Base-by-base conservation (phyloP, 176 grass and related monocot species). In the Aegilops bicornis region DNA sequence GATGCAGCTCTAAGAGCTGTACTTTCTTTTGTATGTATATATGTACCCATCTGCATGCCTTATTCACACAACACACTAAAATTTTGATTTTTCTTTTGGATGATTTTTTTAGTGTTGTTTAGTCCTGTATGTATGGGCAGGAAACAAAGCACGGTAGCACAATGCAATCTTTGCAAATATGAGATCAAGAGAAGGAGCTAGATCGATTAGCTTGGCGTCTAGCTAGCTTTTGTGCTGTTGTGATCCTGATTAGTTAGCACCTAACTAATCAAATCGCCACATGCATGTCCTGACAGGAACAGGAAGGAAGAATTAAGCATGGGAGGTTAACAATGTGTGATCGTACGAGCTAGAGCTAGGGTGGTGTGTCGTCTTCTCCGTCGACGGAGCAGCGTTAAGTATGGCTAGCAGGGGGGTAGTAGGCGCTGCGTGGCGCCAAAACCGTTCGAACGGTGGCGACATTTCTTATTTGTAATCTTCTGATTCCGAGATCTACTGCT, bases 331-430 rank as follows among this genome's bases (percentile, higher is more conserved):
- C 2, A 31, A 65, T 48, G 25, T 7, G 27, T 17, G 35, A 37
- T 36, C 54, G 56, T 62, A 79, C 78, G 17, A 64, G 24, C 42
- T 75, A 75, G 72, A 24, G 25, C 45, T 75, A 43, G 60, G 12
- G 35, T 80, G 35, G 60, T 47, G 50, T 19, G 78, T 66, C 78
- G 61, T 80, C 78, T 80, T 80, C 78, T 80, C 78, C 36, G 25
- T 79, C 77, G 35, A 79, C 10, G 6, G 22, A 58, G 56, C 22
- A 19, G n/a, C 4, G n/a, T 40, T 80, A 10, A 12, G 17, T 54
- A 54, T 17, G n/a, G 16, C 47, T 65, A 40, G 61, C 7, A 25
- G 33, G 54, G 4, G 50, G 15, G 47, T 50, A 39, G 77, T 79
- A 79, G 78, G 45, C 19, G n/a, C 31, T 67, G 62, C 24, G 25